A percentile compares a stretch with the other conserved stretches of the same genome.
phyloP scores from a whole-genome alignment of 1,284 basidiomycete genomes.

The Puccinia hordei region DNA sequence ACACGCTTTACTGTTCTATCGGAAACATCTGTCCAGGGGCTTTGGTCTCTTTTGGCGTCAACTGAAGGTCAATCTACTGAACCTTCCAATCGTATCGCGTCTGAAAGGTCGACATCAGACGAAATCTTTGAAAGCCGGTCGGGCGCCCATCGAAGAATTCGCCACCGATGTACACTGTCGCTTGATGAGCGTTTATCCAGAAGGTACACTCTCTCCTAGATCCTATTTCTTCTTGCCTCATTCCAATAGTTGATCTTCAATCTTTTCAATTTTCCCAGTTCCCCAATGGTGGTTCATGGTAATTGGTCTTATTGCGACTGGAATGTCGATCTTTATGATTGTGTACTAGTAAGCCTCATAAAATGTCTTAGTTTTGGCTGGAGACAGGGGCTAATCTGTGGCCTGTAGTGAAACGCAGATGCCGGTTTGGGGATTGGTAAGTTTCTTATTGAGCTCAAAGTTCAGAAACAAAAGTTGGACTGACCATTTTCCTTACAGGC shows the following conservation, averaged over 20 bases:
- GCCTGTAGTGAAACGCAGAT: conserved; percentile 36
- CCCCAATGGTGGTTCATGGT: conserved; percentile 59
- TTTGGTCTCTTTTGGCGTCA: conserved; percentile 54
- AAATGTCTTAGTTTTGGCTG: neutral
- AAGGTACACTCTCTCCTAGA: conserved; percentile 51
- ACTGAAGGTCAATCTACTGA: neutral
- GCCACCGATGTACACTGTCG: conserved; percentile 58
- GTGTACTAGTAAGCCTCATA: conserved; percentile 49
- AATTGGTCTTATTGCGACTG: conserved; percentile 56
- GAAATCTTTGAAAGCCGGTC: conserved; percentile 41
- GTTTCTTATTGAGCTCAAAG: neutral
- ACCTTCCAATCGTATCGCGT: neutral
- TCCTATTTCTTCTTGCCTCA: neutral
- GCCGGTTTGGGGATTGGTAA: conserved; percentile 49
- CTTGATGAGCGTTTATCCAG: conserved; percentile 58
- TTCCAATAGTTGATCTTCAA: neutral
- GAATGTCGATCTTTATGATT: conserved; percentile 55
- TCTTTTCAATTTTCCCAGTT: conserved; percentile 44
- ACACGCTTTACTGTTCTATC: conserved; percentile 61
- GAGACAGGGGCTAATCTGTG: neutral
- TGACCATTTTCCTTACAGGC: neutral
- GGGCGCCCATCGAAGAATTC: conserved; percentile 50
- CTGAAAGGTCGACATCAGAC: conserved; percentile 54
- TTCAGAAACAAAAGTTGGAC: neutral
- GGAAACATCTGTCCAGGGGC: conserved; percentile 60